Conservation (phyloP, 805 yeast genomes). For the Lipomyces yamanashiensis region DNA sequence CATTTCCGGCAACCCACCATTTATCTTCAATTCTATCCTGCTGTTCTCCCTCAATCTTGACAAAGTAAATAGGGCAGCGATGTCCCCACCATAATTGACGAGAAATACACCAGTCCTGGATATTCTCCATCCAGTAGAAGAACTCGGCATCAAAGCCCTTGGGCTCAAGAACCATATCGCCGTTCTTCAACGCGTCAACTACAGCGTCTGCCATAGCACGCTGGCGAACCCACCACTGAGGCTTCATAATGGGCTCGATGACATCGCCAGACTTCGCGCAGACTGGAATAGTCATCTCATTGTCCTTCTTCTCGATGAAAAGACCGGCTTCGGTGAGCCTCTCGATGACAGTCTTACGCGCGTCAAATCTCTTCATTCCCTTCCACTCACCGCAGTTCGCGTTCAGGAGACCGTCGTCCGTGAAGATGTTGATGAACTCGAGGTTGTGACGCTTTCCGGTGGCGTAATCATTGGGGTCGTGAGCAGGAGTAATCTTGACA, state of each 20-base stretch:
- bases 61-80: conserved; percentile 94
- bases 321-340: conserved; percentile 74
- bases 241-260: conserved; percentile 94
- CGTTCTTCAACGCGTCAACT: conserved; percentile 79
- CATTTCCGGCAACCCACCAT: conserved; percentile 92
- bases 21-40: conserved; percentile 67
- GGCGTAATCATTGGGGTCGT: conserved; percentile 94
- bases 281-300: conserved; percentile 92
- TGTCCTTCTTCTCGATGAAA: conserved; percentile 83
- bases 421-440: conserved; percentile 85
- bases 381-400: conserved; percentile 92
- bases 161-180: conserved; percentile 81
- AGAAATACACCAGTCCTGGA: conserved; percentile 99
- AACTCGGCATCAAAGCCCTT: conserved; percentile 90
- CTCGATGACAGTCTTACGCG: conserved; percentile 82
- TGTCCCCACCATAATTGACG: conserved; percentile 97
- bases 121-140: conserved; percentile 92
- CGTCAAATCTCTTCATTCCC: conserved; percentile 93
- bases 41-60: conserved; percentile 70
- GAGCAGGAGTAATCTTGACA: conserved; percentile 98
- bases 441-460: conserved; percentile 94
- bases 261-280: conserved; percentile 97
- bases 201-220: conserved; percentile 86
- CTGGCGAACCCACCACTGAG: conserved; percentile 99
- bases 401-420: conserved; percentile 90